phyloP scores from a whole-genome alignment of 2,329 filamentous ascomycete species.

The Diaporthe helianthi region DNA sequence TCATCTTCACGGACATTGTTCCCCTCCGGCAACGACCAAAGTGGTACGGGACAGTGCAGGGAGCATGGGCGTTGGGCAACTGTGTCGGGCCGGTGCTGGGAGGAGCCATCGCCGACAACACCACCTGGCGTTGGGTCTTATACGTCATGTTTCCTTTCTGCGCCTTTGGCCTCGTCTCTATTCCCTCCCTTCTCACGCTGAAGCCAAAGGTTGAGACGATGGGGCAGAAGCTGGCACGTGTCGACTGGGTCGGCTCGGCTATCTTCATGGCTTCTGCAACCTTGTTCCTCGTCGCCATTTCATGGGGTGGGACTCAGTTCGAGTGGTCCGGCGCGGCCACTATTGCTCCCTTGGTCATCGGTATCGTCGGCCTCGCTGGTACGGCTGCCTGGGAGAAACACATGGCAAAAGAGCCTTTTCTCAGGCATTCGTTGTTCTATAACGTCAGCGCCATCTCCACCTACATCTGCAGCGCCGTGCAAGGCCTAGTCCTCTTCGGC shows the following conservation, averaged over 20 bases:
- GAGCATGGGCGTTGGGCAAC: slow-evolving; percentile 50
- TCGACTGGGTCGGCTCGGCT: slow-evolving; percentile 56
- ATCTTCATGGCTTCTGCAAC: slow-evolving; percentile 53
- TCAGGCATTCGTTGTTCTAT: slow-evolving; percentile 43
- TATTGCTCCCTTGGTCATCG: slow-evolving; percentile 52
- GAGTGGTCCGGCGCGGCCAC: slow-evolving; percentile 50
- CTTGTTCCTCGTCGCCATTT: slow-evolving; percentile 55
- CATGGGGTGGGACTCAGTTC: slow-evolving; percentile 53
- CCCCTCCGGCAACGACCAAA: slow-evolving; percentile 50
- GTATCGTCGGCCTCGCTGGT: slow-evolving; percentile 46
- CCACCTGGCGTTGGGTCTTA: slow-evolving; percentile 57
- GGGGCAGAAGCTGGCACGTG: slow-evolving; percentile 44
- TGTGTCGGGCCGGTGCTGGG: slow-evolving; percentile 50
- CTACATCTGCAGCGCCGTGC: slow-evolving; percentile 43
- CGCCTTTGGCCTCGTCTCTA: slow-evolving; percentile 47
- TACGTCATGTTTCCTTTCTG: slow-evolving; percentile 56
- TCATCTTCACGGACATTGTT: slow-evolving; percentile 52
- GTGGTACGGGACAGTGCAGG: slow-evolving; percentile 48
- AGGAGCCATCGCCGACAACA: slow-evolving; percentile 45
- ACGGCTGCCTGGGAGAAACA: slow-evolving; percentile 49
- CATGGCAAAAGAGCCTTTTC: slow-evolving; percentile 43
- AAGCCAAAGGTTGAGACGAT: slow-evolving; percentile 44
- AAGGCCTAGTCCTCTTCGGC: slow-evolving; percentile 46
- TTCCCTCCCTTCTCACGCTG: slow-evolving; percentile 52
- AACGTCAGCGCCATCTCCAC: slow-evolving; percentile 41